Percentiles rank a stretch among this genome's conserved stretches.
Conservation (phyloP, 129 eudicot species). For the Ambrosia artemisiifolia region DNA sequence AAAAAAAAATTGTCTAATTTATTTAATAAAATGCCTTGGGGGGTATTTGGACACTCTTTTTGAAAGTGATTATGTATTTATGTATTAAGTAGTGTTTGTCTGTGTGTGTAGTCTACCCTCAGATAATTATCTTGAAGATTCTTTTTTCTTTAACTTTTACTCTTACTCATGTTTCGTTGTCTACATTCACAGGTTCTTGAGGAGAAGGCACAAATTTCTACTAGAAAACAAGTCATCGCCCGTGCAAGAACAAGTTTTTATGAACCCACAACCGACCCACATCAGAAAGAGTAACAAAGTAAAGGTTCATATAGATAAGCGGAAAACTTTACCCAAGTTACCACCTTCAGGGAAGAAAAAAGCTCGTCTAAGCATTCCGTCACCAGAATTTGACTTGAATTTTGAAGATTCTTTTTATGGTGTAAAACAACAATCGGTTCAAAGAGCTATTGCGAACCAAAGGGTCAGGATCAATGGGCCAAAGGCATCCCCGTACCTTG, state of each 20-base stretch:
- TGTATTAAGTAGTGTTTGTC: too few relatives aligned
- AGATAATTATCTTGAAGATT: too few relatives aligned
- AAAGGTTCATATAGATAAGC: conserved; percentile 26
- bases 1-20: too few relatives aligned
- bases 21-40: too few relatives aligned
- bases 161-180: background rate
- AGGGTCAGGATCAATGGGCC: conserved; percentile 31
- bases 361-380: background rate
- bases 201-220: conserved; percentile 41
- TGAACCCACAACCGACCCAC: conserved; percentile 17
- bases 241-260: conserved; percentile 27
- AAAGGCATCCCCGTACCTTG: conserved; percentile 22
- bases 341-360: conserved; percentile 41
- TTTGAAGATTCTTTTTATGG: conserved; percentile 16
- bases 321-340: conserved; percentile 19
- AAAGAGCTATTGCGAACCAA: conserved; percentile 30
- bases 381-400: conserved; percentile 20
- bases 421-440: conserved; percentile 29
- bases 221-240: conserved; percentile 29
- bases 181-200: conserved; percentile 43
- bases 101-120: too few relatives aligned
- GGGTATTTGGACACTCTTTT: too few relatives aligned
- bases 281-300: conserved; percentile 16
- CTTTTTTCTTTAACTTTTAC: too few relatives aligned
- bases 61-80: too few relatives aligned